These are phyloP conservation scores for Lanmaoa rubissima DNA, from an alignment of 768 basidiomycete species.

Conservation along the genomic window DNA sequence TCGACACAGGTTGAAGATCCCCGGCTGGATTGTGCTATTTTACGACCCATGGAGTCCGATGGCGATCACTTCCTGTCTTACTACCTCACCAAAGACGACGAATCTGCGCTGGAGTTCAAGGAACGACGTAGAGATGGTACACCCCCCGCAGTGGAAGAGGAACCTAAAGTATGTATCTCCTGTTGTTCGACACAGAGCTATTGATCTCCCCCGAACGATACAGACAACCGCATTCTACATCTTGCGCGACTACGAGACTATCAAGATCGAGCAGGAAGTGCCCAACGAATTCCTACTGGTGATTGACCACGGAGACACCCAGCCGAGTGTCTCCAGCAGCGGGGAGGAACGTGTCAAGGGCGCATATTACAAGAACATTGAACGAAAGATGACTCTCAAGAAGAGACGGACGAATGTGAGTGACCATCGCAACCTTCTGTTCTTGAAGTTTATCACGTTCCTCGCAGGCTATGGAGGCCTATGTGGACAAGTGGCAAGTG, in stretches of 20 bases:
- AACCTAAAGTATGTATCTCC: conserved; percentile 48
- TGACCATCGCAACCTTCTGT: conserved; percentile 8
- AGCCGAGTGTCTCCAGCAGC: conserved; percentile 35
- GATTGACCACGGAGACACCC: conserved; percentile 56
- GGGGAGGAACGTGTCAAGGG: conserved; percentile 51
- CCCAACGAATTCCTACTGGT: conserved; percentile 82
- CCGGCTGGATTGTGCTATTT: conserved; percentile 78
- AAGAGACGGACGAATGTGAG: conserved; percentile 79
- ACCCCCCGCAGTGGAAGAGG: conserved; percentile 48
- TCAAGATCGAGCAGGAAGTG: conserved; percentile 84
- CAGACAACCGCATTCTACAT: conserved; percentile 74
- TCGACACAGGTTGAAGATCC: conserved; percentile 64
- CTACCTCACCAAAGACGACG: conserved; percentile 77
- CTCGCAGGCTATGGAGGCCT: conserved; percentile 62
- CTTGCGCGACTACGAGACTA: conserved; percentile 82
- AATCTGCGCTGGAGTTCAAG: conserved; percentile 65
- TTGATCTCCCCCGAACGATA: background rate
- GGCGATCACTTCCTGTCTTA: conserved; percentile 87
- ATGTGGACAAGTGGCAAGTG: conserved; percentile 80
- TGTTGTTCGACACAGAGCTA: background rate
- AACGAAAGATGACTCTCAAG: conserved; percentile 84
- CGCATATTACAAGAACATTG: conserved; percentile 88
- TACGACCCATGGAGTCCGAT: conserved; percentile 85
- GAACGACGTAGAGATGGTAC: conserved; percentile 43
- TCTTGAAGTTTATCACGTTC: background rate